Conservation (phyloP, 768 basidiomycete species). For the Russula earlei region DNA sequence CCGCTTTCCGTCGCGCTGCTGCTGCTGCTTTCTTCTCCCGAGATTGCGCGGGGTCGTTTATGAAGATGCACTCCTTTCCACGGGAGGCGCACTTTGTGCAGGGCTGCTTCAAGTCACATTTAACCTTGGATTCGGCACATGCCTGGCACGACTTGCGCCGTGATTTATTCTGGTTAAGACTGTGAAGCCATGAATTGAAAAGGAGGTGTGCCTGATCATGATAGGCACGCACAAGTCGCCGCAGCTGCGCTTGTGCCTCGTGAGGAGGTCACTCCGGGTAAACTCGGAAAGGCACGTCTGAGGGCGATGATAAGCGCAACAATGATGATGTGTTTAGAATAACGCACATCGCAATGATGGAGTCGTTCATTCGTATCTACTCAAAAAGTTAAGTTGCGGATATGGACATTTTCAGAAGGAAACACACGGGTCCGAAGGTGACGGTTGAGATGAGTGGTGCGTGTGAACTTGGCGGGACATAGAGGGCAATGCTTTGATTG, state of each 20-base stretch:
- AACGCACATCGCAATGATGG: conserved; percentile 49
- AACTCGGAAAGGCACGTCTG: conserved; percentile 59
- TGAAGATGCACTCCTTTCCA: conserved; percentile 50
- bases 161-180: conserved; percentile 41
- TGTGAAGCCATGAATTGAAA: background rate
- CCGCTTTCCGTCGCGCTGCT: conserved; percentile 15
- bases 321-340: background rate
- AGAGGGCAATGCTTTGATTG: conserved; percentile 55
- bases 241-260: conserved; percentile 57
- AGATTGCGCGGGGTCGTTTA: conserved; percentile 20
- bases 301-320: conserved; percentile 1
- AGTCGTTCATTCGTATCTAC: conserved; percentile 55
- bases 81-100: conserved; percentile 53
- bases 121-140: conserved; percentile 60
- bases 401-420: background rate
- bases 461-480: conserved; percentile 59
- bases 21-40: conserved; percentile 20
- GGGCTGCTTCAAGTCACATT: conserved; percentile 52
- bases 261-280: conserved; percentile 56
- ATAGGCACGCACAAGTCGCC: conserved; percentile 43
- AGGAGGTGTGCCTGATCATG: background rate
- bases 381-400: background rate
- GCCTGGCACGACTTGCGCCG: conserved; percentile 56
- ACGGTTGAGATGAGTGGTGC: conserved; percentile 57
- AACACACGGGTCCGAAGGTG: conserved; percentile 54